Conservation (phyloP, 1,139 yeast species). For the Yamadazyma membranifaciens region DNA sequence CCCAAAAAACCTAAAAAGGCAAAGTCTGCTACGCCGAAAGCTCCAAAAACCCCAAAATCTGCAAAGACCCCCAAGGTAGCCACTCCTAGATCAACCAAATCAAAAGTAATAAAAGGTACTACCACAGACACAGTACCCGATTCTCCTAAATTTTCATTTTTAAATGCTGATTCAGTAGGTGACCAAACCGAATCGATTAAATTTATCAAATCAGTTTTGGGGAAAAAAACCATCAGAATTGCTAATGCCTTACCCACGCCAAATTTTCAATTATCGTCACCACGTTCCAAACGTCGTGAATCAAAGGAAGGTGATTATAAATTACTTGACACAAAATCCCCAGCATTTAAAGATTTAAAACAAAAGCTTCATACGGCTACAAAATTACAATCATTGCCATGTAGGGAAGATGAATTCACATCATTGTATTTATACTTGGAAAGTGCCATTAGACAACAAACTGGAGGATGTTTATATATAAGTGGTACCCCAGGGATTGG, state of each 20-base stretch:
- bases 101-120: not conserved
- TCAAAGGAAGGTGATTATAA: slow-evolving; percentile 11
- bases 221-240: slow-evolving; percentile 6
- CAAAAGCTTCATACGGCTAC: slow-evolving; percentile 64
- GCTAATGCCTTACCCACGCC: slow-evolving; percentile 10
- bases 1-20: slow-evolving; percentile 1
- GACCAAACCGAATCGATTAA: slow-evolving; percentile 7
- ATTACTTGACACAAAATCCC: slow-evolving; percentile 28
- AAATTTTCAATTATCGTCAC: slow-evolving; percentile 5
- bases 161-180: not conserved
- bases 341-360: slow-evolving; percentile 54
- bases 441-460: slow-evolving; percentile 65
- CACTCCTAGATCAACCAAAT: not conserved
- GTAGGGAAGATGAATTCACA: slow-evolving; percentile 86
- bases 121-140: not conserved
- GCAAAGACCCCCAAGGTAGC: not conserved
- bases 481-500: slow-evolving; percentile 99
- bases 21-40: slow-evolving; percentile 5
- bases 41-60: slow-evolving; percentile 5
- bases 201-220: slow-evolving; percentile 14
- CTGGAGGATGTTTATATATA: slow-evolving; percentile 84
- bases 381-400: slow-evolving; percentile 67
- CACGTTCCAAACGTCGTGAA: slow-evolving; percentile 8
- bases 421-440: slow-evolving; percentile 71
- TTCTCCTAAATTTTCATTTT: not conserved